Evolutionary conservation across 2,329 filamentous ascomycete species (phyloP).

Genomic region (Chaetomium sp.): DNA sequence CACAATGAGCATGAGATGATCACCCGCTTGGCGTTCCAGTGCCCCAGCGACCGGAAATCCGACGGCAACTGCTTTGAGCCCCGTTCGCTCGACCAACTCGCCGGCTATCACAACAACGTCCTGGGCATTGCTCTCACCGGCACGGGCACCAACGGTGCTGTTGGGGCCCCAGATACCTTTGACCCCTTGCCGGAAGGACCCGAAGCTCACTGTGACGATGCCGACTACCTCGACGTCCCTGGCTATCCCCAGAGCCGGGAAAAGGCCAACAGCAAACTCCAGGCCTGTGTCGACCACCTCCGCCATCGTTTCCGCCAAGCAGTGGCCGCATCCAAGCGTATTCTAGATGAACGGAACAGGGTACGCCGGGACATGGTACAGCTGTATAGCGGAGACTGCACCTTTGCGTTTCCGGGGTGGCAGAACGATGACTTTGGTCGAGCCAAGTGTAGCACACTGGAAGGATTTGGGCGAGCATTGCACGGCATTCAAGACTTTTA

Average conservation of each 20-base stretch:
- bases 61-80: conserved; percentile 34
- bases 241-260: conserved; percentile 31
- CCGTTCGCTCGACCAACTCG: conserved; percentile 33
- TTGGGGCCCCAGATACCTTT: conserved; percentile 32
- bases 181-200: conserved; percentile 33
- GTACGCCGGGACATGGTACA: conserved; percentile 30
- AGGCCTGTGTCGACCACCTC: conserved; percentile 33
- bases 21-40: conserved; percentile 34
- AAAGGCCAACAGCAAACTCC: conserved; percentile 29
- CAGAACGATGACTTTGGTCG: conserved; percentile 28
- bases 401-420: conserved; percentile 29
- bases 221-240: conserved; percentile 33
- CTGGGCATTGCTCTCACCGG: conserved; percentile 30
- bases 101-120: conserved; percentile 31
- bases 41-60: conserved; percentile 26
- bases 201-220: conserved; percentile 35
- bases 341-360: conserved; percentile 29
- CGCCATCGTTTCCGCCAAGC: conserved; percentile 32
- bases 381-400: conserved; percentile 31
- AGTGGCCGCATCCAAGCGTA: conserved; percentile 15
- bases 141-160: conserved; percentile 33
- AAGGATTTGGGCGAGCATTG: conserved; percentile 30
- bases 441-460: conserved; percentile 31
- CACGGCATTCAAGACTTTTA: conserved; percentile 36
- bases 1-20: conserved; percentile 37